Evolutionary conservation across 2,329 filamentous ascomycete genomes (phyloP).

Genomic region (Fusarium poae): DNA sequence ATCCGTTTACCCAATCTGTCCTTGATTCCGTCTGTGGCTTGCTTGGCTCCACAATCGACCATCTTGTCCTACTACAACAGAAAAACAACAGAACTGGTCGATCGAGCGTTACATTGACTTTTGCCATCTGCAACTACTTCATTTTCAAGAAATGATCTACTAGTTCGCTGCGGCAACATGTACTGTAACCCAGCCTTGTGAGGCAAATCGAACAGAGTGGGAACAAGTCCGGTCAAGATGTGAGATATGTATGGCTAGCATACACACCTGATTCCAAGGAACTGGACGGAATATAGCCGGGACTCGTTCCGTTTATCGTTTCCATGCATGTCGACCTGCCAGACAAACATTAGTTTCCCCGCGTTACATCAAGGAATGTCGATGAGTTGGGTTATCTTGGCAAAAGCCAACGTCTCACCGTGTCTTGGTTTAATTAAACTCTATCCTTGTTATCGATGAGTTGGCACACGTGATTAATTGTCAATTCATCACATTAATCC

Average conservation of each 20-base stretch:
- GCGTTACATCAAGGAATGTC: not conserved
- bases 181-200: slow-evolving; percentile 25
- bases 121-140: not conserved
- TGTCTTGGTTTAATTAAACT: slow-evolving; percentile 1
- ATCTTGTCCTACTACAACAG: slow-evolving; percentile 8
- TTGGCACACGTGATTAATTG: not conserved
- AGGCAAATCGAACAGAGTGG: slow-evolving; percentile 16
- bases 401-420: slow-evolving; percentile 4
- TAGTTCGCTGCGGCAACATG: not conserved
- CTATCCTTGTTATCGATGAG: not conserved
- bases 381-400: not conserved
- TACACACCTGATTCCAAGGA: not conserved
- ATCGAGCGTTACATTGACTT: slow-evolving; percentile 28
- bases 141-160: slow-evolving; percentile 24
- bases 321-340: slow-evolving; percentile 3
- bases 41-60: not conserved
- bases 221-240: not conserved
- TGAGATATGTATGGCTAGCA: not conserved
- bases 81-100: not conserved
- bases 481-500: not conserved
- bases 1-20: slow-evolving; percentile 1
- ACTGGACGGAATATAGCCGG: not conserved
- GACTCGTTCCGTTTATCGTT: not conserved
- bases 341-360: slow-evolving; percentile 7
- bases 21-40: slow-evolving; percentile 15